phyloP scores from a whole-genome alignment of 352 stramenopile genomes.

The Globisporangium uncinulatum region DNA sequence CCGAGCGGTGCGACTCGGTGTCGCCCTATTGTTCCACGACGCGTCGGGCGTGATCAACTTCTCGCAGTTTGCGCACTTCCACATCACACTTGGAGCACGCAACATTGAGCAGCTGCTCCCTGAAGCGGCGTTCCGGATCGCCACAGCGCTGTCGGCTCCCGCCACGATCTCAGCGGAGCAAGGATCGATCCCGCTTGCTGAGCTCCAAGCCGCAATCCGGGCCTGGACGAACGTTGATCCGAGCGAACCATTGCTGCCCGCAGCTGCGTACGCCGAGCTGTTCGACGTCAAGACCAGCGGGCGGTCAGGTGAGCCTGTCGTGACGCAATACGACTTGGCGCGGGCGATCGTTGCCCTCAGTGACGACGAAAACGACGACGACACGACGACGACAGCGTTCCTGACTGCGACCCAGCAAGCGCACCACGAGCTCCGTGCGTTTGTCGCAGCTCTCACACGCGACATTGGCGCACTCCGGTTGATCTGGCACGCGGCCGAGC shows the following conservation, averaged over 20 bases:
- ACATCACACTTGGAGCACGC: conserved; percentile 67
- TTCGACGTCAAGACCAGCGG: conserved; percentile 39
- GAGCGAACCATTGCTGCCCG: not conserved
- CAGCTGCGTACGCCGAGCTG: conserved; percentile 24
- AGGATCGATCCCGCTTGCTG: conserved; percentile 40
- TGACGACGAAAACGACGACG: conserved; percentile 4
- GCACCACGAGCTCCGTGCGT: conserved; percentile 36
- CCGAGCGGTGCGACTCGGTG: conserved; percentile 51
- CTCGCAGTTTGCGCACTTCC: conserved; percentile 86
- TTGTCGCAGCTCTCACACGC: conserved; percentile 34
- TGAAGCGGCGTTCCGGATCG: conserved; percentile 69
- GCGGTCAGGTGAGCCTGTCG: conserved; percentile 30
- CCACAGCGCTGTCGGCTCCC: conserved; percentile 34
- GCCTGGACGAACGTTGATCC: conserved; percentile 24
- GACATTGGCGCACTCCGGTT: conserved; percentile 52
- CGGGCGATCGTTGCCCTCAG: conserved; percentile 41
- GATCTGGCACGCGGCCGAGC: conserved; percentile 64
- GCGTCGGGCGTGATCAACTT: conserved; percentile 77
- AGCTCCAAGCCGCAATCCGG: conserved; percentile 38
- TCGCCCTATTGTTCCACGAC: conserved; percentile 70
- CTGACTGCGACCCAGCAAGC: conserved; percentile 4
- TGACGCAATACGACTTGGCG: conserved; percentile 69
- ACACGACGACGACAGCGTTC: conserved; percentile 6
- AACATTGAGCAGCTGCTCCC: conserved; percentile 71
- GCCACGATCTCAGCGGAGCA: conserved; percentile 17